Conservation (phyloP, 75 land plant genomes). For the Sequoia sempervirens region DNA sequence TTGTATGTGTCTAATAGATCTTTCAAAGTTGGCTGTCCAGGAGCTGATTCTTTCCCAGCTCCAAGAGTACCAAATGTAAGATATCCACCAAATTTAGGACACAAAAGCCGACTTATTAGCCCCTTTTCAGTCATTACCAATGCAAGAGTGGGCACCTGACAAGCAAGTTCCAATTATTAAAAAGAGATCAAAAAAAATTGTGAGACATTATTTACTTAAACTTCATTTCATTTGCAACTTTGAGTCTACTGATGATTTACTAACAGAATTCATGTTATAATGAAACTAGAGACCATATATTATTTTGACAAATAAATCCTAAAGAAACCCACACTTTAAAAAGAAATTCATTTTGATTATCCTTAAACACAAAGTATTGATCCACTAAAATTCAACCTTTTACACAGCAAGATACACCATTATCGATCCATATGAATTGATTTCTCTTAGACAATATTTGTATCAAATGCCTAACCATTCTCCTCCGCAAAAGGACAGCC, state of each 20-base stretch:
- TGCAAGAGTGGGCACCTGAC: slow-evolving; percentile 85
- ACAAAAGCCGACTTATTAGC: slow-evolving; percentile 65
- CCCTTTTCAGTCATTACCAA: slow-evolving; percentile 91
- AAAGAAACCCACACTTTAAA: background rate
- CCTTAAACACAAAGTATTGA: background rate
- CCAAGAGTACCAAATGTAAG: slow-evolving; percentile 91
- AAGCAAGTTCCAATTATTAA: background rate
- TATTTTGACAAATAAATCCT: background rate
- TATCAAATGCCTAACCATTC: background rate
- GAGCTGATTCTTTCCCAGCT: slow-evolving; percentile 79
- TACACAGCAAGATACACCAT: background rate
- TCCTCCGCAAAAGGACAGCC: background rate
- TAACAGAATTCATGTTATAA: background rate
- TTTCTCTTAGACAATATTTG: background rate
- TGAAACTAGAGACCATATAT: background rate
- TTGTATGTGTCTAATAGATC: slow-evolving; percentile 67
- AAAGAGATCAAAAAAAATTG: background rate
- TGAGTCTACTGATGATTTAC: background rate
- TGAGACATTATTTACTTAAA: background rate
- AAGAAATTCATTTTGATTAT: background rate
- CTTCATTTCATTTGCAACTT: background rate
- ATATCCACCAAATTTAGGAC: slow-evolving; percentile 91
- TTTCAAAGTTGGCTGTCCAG: slow-evolving; percentile 83
- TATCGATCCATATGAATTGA: background rate
- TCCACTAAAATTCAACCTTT: background rate